Percentiles rank a stretch among this genome's conserved stretches.
phyloP scores from a whole-genome alignment of 352 stramenopile species.

The Phytophthora ramorum region DNA sequence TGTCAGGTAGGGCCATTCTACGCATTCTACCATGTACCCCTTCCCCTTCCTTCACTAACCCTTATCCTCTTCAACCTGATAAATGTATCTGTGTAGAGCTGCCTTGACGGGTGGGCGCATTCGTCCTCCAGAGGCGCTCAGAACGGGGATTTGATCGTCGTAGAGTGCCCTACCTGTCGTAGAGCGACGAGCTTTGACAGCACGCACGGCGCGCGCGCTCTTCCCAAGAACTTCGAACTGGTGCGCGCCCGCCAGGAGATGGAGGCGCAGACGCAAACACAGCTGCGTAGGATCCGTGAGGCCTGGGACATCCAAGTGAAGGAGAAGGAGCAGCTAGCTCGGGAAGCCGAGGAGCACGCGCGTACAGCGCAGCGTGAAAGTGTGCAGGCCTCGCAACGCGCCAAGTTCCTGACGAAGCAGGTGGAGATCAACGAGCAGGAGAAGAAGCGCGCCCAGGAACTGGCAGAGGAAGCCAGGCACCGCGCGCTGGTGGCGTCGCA shows the following conservation, averaged over 20 bases:
- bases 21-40: constrained; percentile 10
- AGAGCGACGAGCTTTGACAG: constrained; percentile 57
- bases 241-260: constrained; percentile 87
- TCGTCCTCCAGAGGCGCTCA: constrained; percentile 18
- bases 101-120: constrained; percentile 69
- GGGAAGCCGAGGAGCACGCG: constrained; percentile 76
- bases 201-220: constrained; percentile 46
- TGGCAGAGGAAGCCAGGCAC: constrained; percentile 70
- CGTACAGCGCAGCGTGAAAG: constrained; percentile 78
- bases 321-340: constrained; percentile 76
- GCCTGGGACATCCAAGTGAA: constrained; percentile 66
- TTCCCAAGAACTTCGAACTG: constrained; percentile 89
- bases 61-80: constrained; percentile 10
- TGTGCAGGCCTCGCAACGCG: constrained; percentile 71
- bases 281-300: constrained; percentile 56
- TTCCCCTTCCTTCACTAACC: constrained; percentile 7
- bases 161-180: constrained; percentile 83
- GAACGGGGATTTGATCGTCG: constrained; percentile 34
- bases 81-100: constrained; percentile 42
- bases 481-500: constrained; percentile 66
- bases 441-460: constrained; percentile 72
- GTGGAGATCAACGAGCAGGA: constrained; percentile 88
- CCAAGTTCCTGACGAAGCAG: constrained; percentile 72
- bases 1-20: constrained; percentile 59
- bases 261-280: constrained; percentile 69